These are phyloP conservation scores for Pneumocystis murina DNA, from an alignment of 1,139 yeast genomes.

Conservation along the genomic window DNA sequence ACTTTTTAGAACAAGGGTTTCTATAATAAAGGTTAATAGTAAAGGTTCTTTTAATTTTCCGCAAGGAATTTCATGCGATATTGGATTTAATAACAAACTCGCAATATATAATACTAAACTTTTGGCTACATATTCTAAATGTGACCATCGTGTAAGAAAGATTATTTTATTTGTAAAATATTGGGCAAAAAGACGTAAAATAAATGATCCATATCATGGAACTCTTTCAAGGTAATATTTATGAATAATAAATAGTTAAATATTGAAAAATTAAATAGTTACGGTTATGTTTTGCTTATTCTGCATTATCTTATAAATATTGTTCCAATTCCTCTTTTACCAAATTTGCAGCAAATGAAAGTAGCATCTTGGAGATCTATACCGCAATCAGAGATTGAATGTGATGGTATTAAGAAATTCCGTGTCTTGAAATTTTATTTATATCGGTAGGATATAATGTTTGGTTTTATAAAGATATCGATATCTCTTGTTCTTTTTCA, in stretches of 20 bases:
- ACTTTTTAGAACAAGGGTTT: constrained; percentile 6
- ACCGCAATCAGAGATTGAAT: background rate
- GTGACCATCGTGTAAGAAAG: constrained; percentile 9
- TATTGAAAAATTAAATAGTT: background rate
- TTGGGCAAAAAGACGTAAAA: constrained; percentile 11
- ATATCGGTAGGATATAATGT: constrained; percentile 7
- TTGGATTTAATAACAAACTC: constrained; percentile 11
- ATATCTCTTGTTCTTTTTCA: background rate
- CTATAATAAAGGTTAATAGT: background rate
- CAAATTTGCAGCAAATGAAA: constrained; percentile 10
- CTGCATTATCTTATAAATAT: constrained; percentile 10
- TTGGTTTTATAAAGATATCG: constrained; percentile 9
- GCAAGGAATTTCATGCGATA: constrained; percentile 8
- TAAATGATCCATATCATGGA: constrained; percentile 12
- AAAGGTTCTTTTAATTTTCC: background rate
- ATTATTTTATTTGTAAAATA: constrained; percentile 10
- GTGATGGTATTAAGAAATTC: background rate
- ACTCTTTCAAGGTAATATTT: constrained; percentile 10
- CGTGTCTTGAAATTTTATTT: background rate
- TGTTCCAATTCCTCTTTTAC: constrained; percentile 8
- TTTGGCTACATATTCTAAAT: constrained; percentile 8
- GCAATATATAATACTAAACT: constrained; percentile 12
- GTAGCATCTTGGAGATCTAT: background rate
- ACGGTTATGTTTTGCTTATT: constrained; percentile 11
- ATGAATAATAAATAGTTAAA: background rate